A percentile compares a stretch with the other conserved stretches of the same genome.
phyloP scores from a whole-genome alignment of 495 filamentous ascomycete genomes.

The Aspergillus bertholletiae region DNA sequence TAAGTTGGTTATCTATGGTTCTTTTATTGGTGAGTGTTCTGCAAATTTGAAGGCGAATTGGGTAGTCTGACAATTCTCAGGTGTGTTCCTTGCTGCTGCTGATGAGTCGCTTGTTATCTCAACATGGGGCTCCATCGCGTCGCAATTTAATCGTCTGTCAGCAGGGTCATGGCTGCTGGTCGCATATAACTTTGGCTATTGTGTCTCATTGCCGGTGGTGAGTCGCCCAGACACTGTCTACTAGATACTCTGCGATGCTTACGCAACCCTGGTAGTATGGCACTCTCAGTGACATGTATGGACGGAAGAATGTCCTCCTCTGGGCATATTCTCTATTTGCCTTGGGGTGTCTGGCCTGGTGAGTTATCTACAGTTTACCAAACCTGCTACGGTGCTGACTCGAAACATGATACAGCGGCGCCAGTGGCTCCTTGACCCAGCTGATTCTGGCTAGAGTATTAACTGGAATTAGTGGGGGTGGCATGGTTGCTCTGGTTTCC shows the following conservation, averaged over 20 bases:
- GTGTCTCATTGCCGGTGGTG: conserved; percentile 32
- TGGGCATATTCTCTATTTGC: conserved; percentile 26
- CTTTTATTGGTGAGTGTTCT: conserved; percentile 5
- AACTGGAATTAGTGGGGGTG: conserved; percentile 6
- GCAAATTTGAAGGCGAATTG: background rate
- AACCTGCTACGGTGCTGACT: no score
- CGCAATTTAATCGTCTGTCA: conserved; percentile 20
- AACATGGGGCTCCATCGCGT: conserved; percentile 28
- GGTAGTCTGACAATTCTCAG: conserved; percentile 6
- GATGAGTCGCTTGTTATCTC: conserved; percentile 27
- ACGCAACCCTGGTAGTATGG: conserved; percentile 18
- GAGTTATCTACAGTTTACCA: no score
- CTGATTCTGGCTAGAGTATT: conserved; percentile 2
- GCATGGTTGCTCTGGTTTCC: conserved; percentile 4
- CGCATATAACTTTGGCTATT: conserved; percentile 29
- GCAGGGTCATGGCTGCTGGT: conserved; percentile 28
- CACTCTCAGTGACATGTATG: conserved; percentile 22
- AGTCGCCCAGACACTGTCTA: conserved; percentile 1
- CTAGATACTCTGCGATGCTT: background rate
- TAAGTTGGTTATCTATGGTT: conserved; percentile 3
- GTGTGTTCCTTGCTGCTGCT: conserved; percentile 26
- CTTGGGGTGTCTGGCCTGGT: conserved; percentile 29
- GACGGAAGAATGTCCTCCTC: conserved; percentile 27
- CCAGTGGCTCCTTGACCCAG: conserved; percentile 4
- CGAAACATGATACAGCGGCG: conserved; percentile 18